These are phyloP conservation scores for Elsinoe batatas DNA, from an alignment of 2,329 filamentous ascomycete genomes.

Conservation along the genomic window DNA sequence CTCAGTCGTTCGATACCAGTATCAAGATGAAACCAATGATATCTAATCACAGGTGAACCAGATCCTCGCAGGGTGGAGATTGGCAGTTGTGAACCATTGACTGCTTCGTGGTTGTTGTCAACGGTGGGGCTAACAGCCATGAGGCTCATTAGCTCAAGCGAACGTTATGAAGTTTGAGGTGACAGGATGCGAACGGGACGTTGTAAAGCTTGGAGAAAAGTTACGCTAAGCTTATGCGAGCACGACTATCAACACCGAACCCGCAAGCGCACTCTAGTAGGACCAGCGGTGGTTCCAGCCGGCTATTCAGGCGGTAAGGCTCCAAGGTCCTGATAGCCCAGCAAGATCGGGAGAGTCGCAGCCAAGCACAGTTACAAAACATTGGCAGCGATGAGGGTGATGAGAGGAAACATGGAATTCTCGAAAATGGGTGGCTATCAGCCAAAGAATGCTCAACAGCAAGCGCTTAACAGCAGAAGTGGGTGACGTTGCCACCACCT, in stretches of 20 bases:
- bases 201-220: background rate
- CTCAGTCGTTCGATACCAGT: background rate
- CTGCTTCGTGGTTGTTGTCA: background rate
- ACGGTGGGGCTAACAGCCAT: background rate
- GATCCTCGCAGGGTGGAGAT: background rate
- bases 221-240: too few species aligned
- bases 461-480: constrained; percentile 1
- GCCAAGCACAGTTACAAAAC: too few species aligned
- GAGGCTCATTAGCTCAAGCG: constrained; percentile 1
- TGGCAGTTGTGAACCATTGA: background rate
- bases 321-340: too few species aligned
- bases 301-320: too few species aligned
- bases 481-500: constrained; percentile 2
- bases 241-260: too few species aligned
- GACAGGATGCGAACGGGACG: background rate
- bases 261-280: too few species aligned
- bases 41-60: background rate
- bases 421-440: background rate
- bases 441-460: background rate
- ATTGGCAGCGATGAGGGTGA: background rate
- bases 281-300: too few species aligned
- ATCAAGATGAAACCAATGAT: background rate
- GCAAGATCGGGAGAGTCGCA: too few species aligned
- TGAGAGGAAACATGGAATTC: too few species aligned
- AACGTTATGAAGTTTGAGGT: background rate